Evolutionary conservation across 140 eudicot species (phyloP).

Genomic region (Senecio squalidus): DNA sequence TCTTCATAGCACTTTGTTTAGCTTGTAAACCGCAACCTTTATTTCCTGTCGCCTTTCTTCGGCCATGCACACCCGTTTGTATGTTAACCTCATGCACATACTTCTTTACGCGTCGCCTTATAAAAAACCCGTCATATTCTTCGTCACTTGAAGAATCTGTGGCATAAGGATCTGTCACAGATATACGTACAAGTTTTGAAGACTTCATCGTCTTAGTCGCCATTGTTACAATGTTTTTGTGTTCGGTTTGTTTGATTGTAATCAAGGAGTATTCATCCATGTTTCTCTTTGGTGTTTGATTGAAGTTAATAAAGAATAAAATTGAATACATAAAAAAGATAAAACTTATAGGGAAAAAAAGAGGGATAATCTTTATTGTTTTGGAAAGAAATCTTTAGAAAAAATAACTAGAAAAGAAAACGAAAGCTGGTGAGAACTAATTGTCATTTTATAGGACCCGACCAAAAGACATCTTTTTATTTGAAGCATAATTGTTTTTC

Average conservation of each 20-base stretch:
- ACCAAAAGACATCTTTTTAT: too few species aligned
- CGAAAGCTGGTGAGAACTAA: too few species aligned
- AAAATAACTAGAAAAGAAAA: too few species aligned
- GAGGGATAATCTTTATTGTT: too few species aligned
- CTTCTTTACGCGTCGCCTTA: constrained; percentile 27
- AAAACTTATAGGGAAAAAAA: too few species aligned
- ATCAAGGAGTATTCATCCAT: constrained; percentile 17
- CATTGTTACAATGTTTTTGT: constrained; percentile 19
- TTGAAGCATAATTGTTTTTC: too few species aligned
- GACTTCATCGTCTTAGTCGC: neutral
- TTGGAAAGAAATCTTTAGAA: too few species aligned
- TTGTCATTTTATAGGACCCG: too few species aligned
- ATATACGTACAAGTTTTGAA: constrained; percentile 26
- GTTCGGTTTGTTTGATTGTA: constrained; percentile 42
- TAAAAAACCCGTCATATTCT: constrained; percentile 26
- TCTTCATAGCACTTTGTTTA: constrained; percentile 15
- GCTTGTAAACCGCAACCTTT: too few species aligned
- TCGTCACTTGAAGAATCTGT: constrained; percentile 45
- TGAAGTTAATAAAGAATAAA: neutral
- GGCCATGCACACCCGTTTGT: neutral
- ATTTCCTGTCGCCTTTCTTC: neutral
- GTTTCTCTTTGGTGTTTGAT: neutral
- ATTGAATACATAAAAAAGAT: neutral
- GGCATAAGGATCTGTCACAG: constrained; percentile 32
- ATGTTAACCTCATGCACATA: constrained; percentile 30